phyloP scores from a whole-genome alignment of 257 asterid species.

The Paulownia fortunei region DNA sequence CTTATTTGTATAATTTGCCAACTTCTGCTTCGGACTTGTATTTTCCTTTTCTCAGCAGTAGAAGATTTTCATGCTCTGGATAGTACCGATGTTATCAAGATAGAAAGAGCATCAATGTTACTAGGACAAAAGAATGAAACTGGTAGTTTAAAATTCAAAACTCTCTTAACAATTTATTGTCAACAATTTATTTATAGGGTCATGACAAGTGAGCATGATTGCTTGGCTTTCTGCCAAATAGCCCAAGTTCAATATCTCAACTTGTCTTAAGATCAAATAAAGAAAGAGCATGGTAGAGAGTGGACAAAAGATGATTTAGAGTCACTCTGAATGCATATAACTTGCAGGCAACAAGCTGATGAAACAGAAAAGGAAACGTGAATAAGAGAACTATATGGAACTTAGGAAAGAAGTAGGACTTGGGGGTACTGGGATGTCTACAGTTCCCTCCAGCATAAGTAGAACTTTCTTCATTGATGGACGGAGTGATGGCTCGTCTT shows the following conservation, averaged over 20 bases:
- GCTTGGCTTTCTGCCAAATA: no score
- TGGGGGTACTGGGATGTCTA: conserved; percentile 62
- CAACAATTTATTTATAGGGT: not conserved
- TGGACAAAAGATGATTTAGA: not conserved
- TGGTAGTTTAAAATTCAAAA: no score
- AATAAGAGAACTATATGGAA: conserved; percentile 21
- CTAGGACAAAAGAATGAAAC: not conserved
- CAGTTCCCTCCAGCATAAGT: conserved; percentile 69
- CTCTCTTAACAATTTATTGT: not conserved
- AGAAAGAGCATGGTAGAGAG: not conserved
- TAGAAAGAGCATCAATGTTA: not conserved
- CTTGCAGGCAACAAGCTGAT: not conserved
- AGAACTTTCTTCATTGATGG: conserved; percentile 66
- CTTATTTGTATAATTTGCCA: no score
- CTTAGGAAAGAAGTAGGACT: conserved; percentile 52
- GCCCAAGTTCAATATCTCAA: not conserved
- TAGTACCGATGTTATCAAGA: not conserved
- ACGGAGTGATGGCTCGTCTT: conserved; percentile 53
- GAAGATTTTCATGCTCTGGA: not conserved
- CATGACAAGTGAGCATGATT: not conserved
- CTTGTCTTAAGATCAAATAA: not conserved
- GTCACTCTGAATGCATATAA: not conserved
- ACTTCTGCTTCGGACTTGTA: not conserved
- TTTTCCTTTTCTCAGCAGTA: not conserved
- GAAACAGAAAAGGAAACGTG: not conserved